These are phyloP conservation scores for Pseudotsuga menziesii DNA, from an alignment of 75 land plant genomes.

Conservation along the genomic window DNA sequence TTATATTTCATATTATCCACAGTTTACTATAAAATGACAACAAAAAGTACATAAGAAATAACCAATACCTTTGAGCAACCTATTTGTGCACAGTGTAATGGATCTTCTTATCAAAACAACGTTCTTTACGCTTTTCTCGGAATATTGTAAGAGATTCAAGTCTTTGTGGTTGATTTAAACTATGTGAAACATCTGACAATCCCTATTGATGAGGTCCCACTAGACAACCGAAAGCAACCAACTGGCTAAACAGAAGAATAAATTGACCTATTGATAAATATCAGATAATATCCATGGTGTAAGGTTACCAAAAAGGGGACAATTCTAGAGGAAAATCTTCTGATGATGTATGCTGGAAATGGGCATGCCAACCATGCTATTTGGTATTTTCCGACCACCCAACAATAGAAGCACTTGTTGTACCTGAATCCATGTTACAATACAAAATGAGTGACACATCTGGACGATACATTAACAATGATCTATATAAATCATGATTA, in stretches of 20 bases:
- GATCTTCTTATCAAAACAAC: no score
- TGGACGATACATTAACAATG: neutral
- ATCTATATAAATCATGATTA: neutral
- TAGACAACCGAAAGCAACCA: neutral
- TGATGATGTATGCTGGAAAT: conserved; percentile 23
- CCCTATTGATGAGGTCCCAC: conserved; percentile 20
- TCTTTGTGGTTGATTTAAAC: no score
- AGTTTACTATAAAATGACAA: neutral
- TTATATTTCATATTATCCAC: neutral
- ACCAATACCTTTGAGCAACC: conserved; percentile 45
- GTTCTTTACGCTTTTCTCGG: no score
- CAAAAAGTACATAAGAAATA: neutral
- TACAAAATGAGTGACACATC: neutral
- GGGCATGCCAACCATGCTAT: neutral
- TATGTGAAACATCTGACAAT: no score
- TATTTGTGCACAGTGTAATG: no score
- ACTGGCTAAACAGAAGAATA: neutral
- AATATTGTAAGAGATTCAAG: no score
- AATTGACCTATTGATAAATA: neutral
- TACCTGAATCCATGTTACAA: neutral
- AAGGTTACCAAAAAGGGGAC: neutral
- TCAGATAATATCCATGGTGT: neutral
- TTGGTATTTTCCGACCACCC: conserved; percentile 14
- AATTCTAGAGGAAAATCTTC: conserved; percentile 15
- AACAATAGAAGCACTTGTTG: no score